phyloP scores from a whole-genome alignment of 2,329 filamentous ascomycete species.

The Dactylellina drechsleri region DNA sequence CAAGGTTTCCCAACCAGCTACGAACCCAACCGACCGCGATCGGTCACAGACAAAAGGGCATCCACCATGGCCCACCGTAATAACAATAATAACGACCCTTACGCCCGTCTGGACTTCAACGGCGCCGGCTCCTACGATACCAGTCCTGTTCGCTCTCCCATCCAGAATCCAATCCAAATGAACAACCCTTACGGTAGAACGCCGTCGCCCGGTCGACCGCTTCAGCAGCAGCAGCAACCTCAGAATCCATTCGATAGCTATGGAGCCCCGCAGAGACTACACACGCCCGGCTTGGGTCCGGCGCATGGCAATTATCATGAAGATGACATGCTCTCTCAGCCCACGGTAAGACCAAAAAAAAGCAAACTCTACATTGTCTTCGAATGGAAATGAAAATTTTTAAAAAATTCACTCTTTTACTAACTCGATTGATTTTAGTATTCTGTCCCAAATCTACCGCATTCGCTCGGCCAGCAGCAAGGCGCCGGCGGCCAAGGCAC shows the following conservation, averaged over 20 bases:
- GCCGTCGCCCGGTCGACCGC: constrained; percentile 51
- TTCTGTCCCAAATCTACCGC: constrained; percentile 74
- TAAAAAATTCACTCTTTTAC: constrained; percentile 8
- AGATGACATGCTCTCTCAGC: constrained; percentile 45
- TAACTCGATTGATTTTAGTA: constrained; percentile 65
- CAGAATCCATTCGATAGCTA: constrained; percentile 49
- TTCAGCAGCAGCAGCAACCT: constrained; percentile 35
- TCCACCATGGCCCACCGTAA: constrained; percentile 42
- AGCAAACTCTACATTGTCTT: too few species aligned
- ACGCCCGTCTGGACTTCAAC: constrained; percentile 58
- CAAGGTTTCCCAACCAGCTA: not conserved
- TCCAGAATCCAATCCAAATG: constrained; percentile 34
- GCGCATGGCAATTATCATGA: constrained; percentile 53
- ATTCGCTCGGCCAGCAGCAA: constrained; percentile 69
- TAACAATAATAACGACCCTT: constrained; percentile 56
- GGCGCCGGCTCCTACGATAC: constrained; percentile 51
- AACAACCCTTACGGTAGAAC: constrained; percentile 51
- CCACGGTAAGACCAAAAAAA: constrained; percentile 27
- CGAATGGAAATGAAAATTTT: too few species aligned
- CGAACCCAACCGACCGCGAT: constrained; percentile 10
- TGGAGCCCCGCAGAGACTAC: constrained; percentile 35
- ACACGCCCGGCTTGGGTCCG: constrained; percentile 47
- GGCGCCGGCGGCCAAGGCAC: constrained; percentile 68
- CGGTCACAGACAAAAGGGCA: constrained; percentile 8
- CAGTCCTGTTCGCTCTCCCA: constrained; percentile 36